phyloP scores from a whole-genome alignment of 257 asterid genomes.

The Avicennia marina region DNA sequence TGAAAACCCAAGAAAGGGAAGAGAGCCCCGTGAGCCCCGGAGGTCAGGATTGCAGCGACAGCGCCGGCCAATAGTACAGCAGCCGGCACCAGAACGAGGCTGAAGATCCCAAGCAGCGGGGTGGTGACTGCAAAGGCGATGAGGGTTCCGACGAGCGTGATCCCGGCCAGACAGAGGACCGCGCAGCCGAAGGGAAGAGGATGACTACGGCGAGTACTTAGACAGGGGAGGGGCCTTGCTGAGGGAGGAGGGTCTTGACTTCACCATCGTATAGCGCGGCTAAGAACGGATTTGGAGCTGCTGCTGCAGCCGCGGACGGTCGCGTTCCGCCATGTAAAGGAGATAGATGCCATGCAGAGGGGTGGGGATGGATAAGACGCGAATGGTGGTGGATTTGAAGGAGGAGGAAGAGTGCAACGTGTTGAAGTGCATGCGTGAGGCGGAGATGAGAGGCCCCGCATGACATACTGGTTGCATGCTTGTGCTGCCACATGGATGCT shows the following conservation, averaged over 20 bases:
- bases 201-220: constrained; percentile 45
- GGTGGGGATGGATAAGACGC: background rate
- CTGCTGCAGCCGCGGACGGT: constrained; percentile 38
- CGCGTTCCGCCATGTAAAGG: constrained; percentile 27
- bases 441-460: constrained; percentile 30
- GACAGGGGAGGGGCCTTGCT: constrained; percentile 41
- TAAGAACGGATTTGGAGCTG: too few relatives aligned
- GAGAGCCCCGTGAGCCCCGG: constrained; percentile 64
- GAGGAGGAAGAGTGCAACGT: constrained; percentile 35
- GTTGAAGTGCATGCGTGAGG: constrained; percentile 38
- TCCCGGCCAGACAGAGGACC: constrained; percentile 45
- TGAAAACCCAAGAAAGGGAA: constrained; percentile 55
- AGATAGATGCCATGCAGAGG: background rate
- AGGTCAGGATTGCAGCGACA: constrained; percentile 49
- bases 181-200: constrained; percentile 53
- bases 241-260: too few relatives aligned
- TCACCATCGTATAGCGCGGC: too few relatives aligned
- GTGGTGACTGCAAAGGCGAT: constrained; percentile 44
- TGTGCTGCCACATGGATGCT: constrained; percentile 6
- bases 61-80: constrained; percentile 26
- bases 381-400: background rate
- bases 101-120: constrained; percentile 50
- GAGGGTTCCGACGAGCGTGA: constrained; percentile 40
- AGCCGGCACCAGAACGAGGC: constrained; percentile 64
- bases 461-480: constrained; percentile 40